Conservation (phyloP, 345 rosid species). For the Rhizophora apiculata region DNA sequence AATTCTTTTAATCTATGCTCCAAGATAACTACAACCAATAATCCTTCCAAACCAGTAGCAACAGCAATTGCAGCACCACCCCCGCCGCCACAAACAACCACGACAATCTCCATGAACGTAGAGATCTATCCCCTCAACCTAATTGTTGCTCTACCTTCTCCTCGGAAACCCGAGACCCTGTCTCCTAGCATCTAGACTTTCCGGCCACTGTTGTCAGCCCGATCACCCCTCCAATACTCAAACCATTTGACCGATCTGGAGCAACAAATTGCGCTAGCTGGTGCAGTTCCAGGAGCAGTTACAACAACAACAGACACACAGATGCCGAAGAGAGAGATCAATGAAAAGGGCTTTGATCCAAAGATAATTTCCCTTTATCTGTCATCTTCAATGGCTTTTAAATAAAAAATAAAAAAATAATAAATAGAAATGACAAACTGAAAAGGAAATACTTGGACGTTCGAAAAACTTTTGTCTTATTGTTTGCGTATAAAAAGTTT, state of each 20-base stretch:
- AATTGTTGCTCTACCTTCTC: slow-evolving; percentile 39
- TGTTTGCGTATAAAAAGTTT: too few relatives aligned
- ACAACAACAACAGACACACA: slow-evolving; percentile 13
- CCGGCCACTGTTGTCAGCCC: slow-evolving; percentile 81
- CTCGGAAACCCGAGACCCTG: too few relatives aligned
- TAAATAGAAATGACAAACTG: too few relatives aligned
- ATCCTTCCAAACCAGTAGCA: neutral
- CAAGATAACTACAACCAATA: too few relatives aligned
- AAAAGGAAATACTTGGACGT: too few relatives aligned
- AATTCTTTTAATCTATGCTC: too few relatives aligned
- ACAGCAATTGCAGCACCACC: slow-evolving; percentile 31
- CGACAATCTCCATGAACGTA: slow-evolving; percentile 71
- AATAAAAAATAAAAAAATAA: too few relatives aligned
- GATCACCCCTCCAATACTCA: slow-evolving; percentile 76
- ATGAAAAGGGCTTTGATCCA: slow-evolving; percentile 70
- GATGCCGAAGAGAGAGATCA: slow-evolving; percentile 70
- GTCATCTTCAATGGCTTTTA: too few relatives aligned
- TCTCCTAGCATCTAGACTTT: slow-evolving; percentile 89
- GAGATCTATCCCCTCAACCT: slow-evolving; percentile 79
- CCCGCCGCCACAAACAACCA: slow-evolving; percentile 14
- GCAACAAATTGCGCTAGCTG: slow-evolving; percentile 20
- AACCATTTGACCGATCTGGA: slow-evolving; percentile 84
- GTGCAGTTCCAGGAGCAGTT: slow-evolving; percentile 13
- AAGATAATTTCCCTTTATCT: too few relatives aligned
- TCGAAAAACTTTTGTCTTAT: too few relatives aligned